Conservation (phyloP, 306 rosid species). For the Carpinus fangiana region DNA sequence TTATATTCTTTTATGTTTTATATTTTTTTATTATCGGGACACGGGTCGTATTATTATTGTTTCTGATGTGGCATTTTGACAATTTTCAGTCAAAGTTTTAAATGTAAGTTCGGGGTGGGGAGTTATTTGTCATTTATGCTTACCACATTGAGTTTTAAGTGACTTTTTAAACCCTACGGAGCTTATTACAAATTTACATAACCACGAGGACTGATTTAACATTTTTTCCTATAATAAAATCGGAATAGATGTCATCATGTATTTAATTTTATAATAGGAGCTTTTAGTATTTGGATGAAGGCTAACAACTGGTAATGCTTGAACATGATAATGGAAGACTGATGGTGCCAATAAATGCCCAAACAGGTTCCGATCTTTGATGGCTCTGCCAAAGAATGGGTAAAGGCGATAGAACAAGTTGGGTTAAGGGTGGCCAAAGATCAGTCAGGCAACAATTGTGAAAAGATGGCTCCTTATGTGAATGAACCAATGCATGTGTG, state of each 20-base stretch:
- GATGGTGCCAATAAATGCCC: constrained; percentile 18
- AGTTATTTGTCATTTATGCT: too few species aligned
- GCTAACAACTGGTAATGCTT: not conserved
- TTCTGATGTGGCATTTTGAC: too few species aligned
- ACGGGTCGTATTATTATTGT: too few species aligned
- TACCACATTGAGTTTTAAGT: too few species aligned
- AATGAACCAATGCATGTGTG: constrained; percentile 64
- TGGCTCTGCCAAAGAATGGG: constrained; percentile 90
- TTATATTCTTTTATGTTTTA: too few species aligned
- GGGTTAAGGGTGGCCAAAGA: constrained; percentile 67
- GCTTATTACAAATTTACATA: too few species aligned
- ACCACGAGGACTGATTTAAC: too few species aligned
- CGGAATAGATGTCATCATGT: not conserved
- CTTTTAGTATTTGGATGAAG: not conserved
- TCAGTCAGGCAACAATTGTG: constrained; percentile 48
- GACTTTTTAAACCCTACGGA: too few species aligned
- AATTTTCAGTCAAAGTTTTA: too few species aligned
- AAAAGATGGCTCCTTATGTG: constrained; percentile 66
- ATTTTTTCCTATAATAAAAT: too few species aligned
- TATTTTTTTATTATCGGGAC: too few species aligned
- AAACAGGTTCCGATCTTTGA: constrained; percentile 86
- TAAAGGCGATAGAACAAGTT: constrained; percentile 61
- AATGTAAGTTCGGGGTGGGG: too few species aligned
- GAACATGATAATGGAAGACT: constrained; percentile 21
- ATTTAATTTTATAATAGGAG: not conserved